Conservation (phyloP, 257 asterid genomes). For the Solanum pennellii region DNA sequence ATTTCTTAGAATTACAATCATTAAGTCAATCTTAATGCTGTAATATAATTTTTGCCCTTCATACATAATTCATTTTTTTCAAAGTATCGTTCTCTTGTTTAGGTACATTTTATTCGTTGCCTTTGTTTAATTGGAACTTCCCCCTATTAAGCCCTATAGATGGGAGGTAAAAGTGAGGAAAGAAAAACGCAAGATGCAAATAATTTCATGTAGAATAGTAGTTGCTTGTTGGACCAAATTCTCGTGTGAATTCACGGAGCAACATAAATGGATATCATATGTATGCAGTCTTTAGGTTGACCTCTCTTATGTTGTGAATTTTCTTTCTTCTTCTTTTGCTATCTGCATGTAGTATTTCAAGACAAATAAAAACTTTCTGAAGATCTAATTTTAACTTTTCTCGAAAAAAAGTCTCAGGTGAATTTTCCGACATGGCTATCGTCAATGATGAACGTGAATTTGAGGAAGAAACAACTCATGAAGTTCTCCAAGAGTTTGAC, state of each 20-base stretch:
- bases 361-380: neutral
- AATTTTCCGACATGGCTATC: slow-evolving; percentile 29
- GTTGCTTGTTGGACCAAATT: neutral
- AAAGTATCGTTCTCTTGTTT: neutral
- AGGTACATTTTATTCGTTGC: neutral
- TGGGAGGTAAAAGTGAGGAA: neutral
- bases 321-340: neutral
- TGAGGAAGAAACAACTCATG: slow-evolving; percentile 19
- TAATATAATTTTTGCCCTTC: neutral
- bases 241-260: neutral
- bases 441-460: slow-evolving; percentile 37
- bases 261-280: neutral
- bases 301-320: neutral
- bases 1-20: neutral
- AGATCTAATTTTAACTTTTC: neutral
- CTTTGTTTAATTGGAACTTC: neutral
- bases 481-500: slow-evolving; percentile 22
- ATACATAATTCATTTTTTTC: neutral
- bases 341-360: neutral
- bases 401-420: neutral
- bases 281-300: neutral
- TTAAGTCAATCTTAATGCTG: neutral
- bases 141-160: neutral
- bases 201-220: neutral
- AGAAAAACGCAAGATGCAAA: neutral